Evolutionary conservation across 2,329 filamentous ascomycete genomes (phyloP), one percentile per base, ranked within the genome.

Genomic region (Paracorniculantispora psalliotae): DNA sequence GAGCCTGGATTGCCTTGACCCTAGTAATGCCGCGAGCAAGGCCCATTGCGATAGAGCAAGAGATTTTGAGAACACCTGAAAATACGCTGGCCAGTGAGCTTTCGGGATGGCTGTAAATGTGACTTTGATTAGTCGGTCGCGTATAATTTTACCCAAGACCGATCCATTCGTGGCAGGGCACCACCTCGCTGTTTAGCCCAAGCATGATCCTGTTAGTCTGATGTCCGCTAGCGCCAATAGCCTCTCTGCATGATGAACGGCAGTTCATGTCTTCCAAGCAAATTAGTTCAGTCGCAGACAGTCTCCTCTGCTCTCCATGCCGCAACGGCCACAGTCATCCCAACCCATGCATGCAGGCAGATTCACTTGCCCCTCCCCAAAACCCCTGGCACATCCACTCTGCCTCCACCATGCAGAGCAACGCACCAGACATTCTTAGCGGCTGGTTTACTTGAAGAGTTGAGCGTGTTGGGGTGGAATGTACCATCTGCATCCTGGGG

Each of bases 331-430:
- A 26, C 26, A 43, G 35, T 57, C 46, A 44, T 57, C 46, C 33
- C 44, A 57, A 44, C 55, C 54, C 33, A 48, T 48, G 46, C 55
- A 30, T 50, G 28, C 30, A 50, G 46, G 46, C 10, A 26, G 15
- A 7, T 7, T 7, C 9, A n/a, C 12, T 15, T 15, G 30, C 48
- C 30, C 48, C 48, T 37, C 28, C n/a, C 12, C 17, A 12, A 19
- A 46, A 13, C 21, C 47, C 47, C 47, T 23, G 21, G 35, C n/a
- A 15, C 49, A 41, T 39, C 49, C 49, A 50, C 47, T 19, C n/a
- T 49, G 47, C 28, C 47, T 50, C 47, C 47, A 41, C 35, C 15
- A 7, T 19, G 25, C 46, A 30, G 25, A 17, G 26, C 15, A 1
- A n/a, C 19, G 21, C 33, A 37, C 3, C 10, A 37, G 12, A 15